Evolutionary conservation across 1,284 basidiomycete species (phyloP).

Genomic region (Leccinum pallidistipes): DNA sequence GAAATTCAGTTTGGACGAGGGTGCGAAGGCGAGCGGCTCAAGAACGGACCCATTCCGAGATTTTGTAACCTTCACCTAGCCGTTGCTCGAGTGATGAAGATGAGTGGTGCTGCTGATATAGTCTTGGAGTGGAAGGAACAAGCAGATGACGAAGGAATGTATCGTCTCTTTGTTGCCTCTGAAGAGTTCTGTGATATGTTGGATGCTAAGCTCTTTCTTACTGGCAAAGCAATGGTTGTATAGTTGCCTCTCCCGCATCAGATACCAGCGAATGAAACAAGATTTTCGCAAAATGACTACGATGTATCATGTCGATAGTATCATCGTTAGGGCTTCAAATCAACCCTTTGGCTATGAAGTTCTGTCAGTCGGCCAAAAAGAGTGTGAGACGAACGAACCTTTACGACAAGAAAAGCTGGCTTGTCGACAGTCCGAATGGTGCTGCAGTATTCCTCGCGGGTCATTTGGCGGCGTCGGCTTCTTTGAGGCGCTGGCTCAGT

Average conservation of each 20-base stretch:
- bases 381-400: conserved; percentile 27
- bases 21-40: neutral
- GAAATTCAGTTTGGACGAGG: neutral
- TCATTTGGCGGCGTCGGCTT: conserved; percentile 93
- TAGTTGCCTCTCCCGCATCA: too few species aligned
- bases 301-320: conserved; percentile 70
- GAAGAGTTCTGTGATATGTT: too few species aligned
- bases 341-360: conserved; percentile 85
- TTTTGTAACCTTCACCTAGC: neutral
- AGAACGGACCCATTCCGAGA: neutral
- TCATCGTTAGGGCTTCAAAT: conserved; percentile 92
- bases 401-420: conserved; percentile 89
- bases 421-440: conserved; percentile 96
- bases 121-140: too few species aligned
- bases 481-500: conserved; percentile 69
- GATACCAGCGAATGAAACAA: neutral
- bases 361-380: neutral
- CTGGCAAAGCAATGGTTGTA: too few species aligned
- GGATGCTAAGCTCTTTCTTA: too few species aligned
- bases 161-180: too few species aligned
- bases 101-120: neutral
- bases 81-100: neutral
- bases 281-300: too few species aligned
- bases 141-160: too few species aligned
- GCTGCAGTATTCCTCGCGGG: conserved; percentile 94